Evolutionary conservation across 192 early-diverging fungal genomes (phyloP).

Genomic region (Umbelopsis sp.): DNA sequence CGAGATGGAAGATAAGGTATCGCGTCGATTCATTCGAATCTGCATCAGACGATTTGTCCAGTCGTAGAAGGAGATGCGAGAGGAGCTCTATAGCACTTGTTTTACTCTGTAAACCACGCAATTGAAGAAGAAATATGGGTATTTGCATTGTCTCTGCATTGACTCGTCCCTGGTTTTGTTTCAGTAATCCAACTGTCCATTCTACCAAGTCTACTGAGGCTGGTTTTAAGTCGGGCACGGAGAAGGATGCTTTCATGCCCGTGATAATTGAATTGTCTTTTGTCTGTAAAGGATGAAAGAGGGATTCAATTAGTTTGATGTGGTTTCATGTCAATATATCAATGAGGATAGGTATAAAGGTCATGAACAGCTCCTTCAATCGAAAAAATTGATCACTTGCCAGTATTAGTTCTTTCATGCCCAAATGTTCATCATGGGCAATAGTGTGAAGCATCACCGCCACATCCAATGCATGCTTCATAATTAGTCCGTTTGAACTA

Average conservation of each 20-base stretch:
- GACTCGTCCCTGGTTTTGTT: neutral
- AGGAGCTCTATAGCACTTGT: constrained; percentile 16
- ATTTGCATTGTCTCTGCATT: constrained; percentile 20
- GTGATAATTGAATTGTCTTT: constrained; percentile 25
- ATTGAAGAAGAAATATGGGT: constrained; percentile 24
- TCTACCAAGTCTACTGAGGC: constrained; percentile 30
- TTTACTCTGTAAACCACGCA: constrained; percentile 11
- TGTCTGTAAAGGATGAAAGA: neutral
- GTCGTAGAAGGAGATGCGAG: constrained; percentile 17
- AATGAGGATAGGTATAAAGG: neutral
- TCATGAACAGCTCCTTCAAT: too few relatives aligned
- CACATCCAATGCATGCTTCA: constrained; percentile 35
- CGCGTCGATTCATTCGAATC: constrained; percentile 4
- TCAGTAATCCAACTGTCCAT: constrained; percentile 22
- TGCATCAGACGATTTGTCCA: constrained; percentile 11
- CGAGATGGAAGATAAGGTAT: constrained; percentile 24
- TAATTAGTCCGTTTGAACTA: constrained; percentile 15
- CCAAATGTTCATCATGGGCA: constrained; percentile 20
- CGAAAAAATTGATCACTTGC: neutral
- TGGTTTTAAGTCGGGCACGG: constrained; percentile 18
- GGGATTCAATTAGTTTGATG: too few relatives aligned
- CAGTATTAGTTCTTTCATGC: constrained; percentile 20
- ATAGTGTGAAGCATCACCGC: constrained; percentile 31
- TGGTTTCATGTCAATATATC: too few relatives aligned
- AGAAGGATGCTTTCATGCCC: constrained; percentile 25